Conservation (phyloP, 129 eudicot genomes). For the Pulicaria dysenterica region DNA sequence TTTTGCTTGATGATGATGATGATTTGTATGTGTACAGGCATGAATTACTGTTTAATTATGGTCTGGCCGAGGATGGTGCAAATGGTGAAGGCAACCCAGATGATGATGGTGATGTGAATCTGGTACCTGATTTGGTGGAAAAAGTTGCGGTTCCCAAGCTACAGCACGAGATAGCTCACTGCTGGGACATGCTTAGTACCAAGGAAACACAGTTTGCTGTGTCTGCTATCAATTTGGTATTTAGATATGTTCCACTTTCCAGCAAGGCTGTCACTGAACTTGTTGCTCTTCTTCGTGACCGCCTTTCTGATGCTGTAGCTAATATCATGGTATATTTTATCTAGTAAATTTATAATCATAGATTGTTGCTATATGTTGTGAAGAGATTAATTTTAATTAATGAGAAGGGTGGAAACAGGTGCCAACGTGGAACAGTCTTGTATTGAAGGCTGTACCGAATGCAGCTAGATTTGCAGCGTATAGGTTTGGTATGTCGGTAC, state of each 20-base stretch:
- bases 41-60: conserved; percentile 66
- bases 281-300: conserved; percentile 63
- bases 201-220: conserved; percentile 82
- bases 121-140: conserved; percentile 83
- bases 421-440: conserved; percentile 84
- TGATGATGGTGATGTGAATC: conserved; percentile 75
- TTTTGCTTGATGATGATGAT: background rate
- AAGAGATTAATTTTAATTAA: background rate
- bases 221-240: conserved; percentile 64
- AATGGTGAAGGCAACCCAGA: conserved; percentile 45
- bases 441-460: conserved; percentile 85
- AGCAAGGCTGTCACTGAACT: conserved; percentile 71
- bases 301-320: conserved; percentile 77
- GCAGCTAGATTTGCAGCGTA: conserved; percentile 86
- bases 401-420: conserved; percentile 44
- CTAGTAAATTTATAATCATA: background rate
- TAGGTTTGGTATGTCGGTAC: conserved; percentile 79
- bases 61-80: conserved; percentile 53
- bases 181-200: conserved; percentile 92
- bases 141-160: conserved; percentile 87
- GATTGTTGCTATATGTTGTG: no score
- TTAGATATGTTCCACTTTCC: conserved; percentile 64
- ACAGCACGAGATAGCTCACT: conserved; percentile 65
- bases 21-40: conserved; percentile 59
- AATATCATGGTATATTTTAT: conserved; percentile 54